Conservation (phyloP, 495 filamentous ascomycete genomes). For the Lasiosphaeris hirsuta region DNA sequence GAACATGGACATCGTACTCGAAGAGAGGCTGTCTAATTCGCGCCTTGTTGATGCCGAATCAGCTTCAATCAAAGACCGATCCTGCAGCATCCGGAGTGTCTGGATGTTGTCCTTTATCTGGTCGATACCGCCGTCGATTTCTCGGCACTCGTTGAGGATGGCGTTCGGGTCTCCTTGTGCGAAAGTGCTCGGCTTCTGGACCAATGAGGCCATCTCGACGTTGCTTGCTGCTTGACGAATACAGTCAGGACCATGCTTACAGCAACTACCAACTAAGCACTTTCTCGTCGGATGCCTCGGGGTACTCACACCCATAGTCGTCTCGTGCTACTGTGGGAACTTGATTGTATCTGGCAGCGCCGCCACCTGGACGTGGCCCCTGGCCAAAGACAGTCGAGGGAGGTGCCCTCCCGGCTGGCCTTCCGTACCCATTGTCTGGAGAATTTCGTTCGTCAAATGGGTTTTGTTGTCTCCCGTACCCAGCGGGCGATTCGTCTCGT, state of each 20-base stretch:
- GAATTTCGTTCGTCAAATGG: slow-evolving; percentile 17
- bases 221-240: slow-evolving; percentile 34
- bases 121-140: slow-evolving; percentile 74
- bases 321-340: slow-evolving; percentile 41
- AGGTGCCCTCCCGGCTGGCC: slow-evolving; percentile 23
- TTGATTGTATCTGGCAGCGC: slow-evolving; percentile 38
- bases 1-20: slow-evolving; percentile 78
- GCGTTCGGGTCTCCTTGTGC: slow-evolving; percentile 58
- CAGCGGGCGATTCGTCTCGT: slow-evolving; percentile 22
- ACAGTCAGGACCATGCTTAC: slow-evolving; percentile 13
- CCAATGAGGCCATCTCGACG: slow-evolving; percentile 63
- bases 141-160: slow-evolving; percentile 77
- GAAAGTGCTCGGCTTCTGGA: slow-evolving; percentile 43
- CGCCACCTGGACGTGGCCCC: slow-evolving; percentile 41
- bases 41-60: slow-evolving; percentile 52
- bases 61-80: slow-evolving; percentile 56
- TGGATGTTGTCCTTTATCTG: slow-evolving; percentile 63
- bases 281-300: not conserved
- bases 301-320: slow-evolving; percentile 47
- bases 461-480: slow-evolving; percentile 40
- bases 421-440: slow-evolving; percentile 11
- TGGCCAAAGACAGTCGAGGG: slow-evolving; percentile 33
- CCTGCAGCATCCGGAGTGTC: slow-evolving; percentile 56
- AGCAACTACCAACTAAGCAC: not conserved
- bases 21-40: slow-evolving; percentile 55